Conservation (phyloP, 2,329 filamentous ascomycete genomes). For the Mycosphaerella sp. region DNA sequence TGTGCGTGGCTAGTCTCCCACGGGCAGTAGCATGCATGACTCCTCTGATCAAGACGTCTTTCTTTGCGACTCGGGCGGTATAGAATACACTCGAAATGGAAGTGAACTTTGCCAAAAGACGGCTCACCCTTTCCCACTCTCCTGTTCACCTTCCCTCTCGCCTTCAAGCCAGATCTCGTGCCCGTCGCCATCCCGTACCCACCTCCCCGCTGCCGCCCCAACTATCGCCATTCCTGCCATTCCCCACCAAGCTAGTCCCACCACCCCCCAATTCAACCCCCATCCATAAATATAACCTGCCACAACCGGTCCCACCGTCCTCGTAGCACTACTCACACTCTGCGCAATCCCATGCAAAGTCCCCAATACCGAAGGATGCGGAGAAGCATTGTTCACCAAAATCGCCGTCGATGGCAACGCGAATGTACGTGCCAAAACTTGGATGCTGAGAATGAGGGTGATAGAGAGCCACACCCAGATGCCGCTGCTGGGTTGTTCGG, state of each 20-base stretch:
- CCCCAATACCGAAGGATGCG: constrained; percentile 50
- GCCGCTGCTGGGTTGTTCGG: constrained; percentile 37
- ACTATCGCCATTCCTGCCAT: constrained; percentile 48
- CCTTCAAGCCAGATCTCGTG: constrained; percentile 52
- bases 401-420: constrained; percentile 54
- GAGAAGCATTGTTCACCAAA: constrained; percentile 54
- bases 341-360: constrained; percentile 55
- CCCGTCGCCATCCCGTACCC: constrained; percentile 57
- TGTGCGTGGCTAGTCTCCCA: background rate
- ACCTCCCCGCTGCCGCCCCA: constrained; percentile 53
- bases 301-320: constrained; percentile 51
- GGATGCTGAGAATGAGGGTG: constrained; percentile 37
- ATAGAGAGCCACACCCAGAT: constrained; percentile 40
- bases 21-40: background rate
- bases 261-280: constrained; percentile 47
- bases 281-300: constrained; percentile 48
- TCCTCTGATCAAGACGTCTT: background rate
- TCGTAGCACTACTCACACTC: constrained; percentile 47
- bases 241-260: constrained; percentile 54
- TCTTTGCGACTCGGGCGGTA: too few relatives aligned
- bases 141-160: constrained; percentile 32
- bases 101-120: background rate
- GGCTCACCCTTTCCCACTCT: background rate
- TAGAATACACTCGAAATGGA: too few relatives aligned
- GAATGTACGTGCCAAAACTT: constrained; percentile 44